Evolutionary conservation across 2,329 filamentous ascomycete species (phyloP).

Genomic region (Aspergillus thermomutatus): DNA sequence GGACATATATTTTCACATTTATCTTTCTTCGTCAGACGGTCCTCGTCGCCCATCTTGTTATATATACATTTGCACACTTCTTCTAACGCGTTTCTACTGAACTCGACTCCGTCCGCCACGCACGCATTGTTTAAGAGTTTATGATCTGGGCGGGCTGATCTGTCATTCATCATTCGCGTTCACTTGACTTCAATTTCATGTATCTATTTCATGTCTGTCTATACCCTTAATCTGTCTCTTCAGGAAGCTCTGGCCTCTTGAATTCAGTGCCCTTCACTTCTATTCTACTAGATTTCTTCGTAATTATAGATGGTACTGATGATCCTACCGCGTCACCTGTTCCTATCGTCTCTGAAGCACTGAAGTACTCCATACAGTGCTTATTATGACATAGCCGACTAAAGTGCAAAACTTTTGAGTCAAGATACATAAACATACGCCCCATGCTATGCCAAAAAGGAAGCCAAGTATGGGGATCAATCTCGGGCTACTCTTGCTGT

Average conservation of each 20-base stretch:
- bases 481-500: background rate
- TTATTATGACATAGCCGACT: background rate
- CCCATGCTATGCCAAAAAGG: background rate
- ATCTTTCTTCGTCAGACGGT: background rate
- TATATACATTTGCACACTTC: background rate
- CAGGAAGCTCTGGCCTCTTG: background rate
- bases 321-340: background rate
- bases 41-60: background rate
- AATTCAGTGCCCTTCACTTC: too few species aligned
- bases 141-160: background rate
- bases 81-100: background rate
- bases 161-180: background rate
- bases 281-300: background rate
- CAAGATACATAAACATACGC: background rate
- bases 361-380: background rate
- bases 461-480: background rate
- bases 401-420: background rate
- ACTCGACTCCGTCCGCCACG: background rate
- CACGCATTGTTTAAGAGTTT: background rate
- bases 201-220: background rate
- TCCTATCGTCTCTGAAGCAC: background rate
- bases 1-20: background rate
- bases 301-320: background rate
- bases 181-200: background rate
- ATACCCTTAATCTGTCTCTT: background rate